phyloP scores from a whole-genome alignment of 441 rosid species.

The Capsella rubella region DNA sequence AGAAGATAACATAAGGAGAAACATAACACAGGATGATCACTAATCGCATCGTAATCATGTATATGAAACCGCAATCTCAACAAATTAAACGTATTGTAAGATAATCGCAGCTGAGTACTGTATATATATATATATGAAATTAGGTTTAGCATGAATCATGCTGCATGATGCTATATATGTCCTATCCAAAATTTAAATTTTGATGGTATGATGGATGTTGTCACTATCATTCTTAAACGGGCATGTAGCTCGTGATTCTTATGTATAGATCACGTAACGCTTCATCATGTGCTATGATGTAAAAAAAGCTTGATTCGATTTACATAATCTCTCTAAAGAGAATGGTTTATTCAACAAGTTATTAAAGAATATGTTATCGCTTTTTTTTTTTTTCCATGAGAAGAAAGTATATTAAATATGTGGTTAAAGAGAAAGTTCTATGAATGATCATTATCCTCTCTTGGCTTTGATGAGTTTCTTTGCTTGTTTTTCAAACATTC shows the following conservation, averaged over 20 bases:
- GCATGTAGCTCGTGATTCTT: conserved; percentile 31
- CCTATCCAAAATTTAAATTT: neutral
- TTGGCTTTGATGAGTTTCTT: conserved; percentile 48
- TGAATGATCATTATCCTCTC: conserved; percentile 47
- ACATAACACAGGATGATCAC: neutral
- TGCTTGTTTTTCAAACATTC: conserved; percentile 80
- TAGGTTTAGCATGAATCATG: neutral
- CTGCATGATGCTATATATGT: neutral
- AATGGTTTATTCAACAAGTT: conserved; percentile 30
- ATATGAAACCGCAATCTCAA: neutral
- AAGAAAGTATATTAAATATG: conserved; percentile 41
- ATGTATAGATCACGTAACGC: conserved; percentile 33
- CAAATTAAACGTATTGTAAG: neutral
- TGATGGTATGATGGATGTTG: conserved; percentile 19
- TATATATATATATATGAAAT: neutral
- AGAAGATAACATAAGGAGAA: conserved; percentile 2
- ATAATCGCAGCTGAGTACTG: neutral
- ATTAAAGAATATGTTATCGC: conserved; percentile 40
- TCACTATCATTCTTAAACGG: conserved; percentile 11
- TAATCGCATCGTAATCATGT: neutral
- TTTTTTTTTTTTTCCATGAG: conserved; percentile 7
- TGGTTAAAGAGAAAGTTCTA: conserved; percentile 67
- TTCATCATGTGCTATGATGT: conserved; percentile 20
- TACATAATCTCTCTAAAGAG: conserved; percentile 7
- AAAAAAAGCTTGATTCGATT: conserved; percentile 37